A percentile compares a stretch with the other conserved stretches of the same genome.
Evolutionary conservation across 2,329 filamentous ascomycete species (phyloP).

Genomic region (Pseudodiploospora longispora): DNA sequence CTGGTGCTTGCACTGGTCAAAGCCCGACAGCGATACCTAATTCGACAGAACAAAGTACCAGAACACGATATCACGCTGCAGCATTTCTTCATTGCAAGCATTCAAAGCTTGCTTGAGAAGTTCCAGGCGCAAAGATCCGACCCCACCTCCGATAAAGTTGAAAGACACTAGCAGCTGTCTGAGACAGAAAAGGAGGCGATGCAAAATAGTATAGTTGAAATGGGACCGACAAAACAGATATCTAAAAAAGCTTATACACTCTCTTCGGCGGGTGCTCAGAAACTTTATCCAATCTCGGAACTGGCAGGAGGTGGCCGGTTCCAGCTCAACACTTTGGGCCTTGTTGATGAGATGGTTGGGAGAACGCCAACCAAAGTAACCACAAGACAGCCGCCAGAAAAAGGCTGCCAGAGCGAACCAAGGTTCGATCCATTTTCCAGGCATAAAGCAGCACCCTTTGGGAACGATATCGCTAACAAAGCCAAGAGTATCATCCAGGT

Average conservation of each 20-base stretch:
- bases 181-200: constrained; percentile 2
- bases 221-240: constrained; percentile 7
- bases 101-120: constrained; percentile 6
- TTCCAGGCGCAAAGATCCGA: constrained; percentile 1
- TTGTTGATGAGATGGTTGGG: constrained; percentile 25
- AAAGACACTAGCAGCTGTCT: constrained; percentile 2
- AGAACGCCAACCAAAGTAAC: background rate
- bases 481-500: no score
- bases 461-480: no score
- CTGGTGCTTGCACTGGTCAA: constrained; percentile 8
- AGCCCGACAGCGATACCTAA: constrained; percentile 9
- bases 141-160: background rate
- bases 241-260: constrained; percentile 6
- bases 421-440: no score
- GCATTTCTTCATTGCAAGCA: background rate
- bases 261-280: constrained; percentile 2
- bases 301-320: background rate
- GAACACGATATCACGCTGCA: background rate
- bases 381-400: no score
- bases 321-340: background rate
- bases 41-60: background rate
- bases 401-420: no score
- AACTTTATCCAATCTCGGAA: constrained; percentile 3
- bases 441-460: no score
- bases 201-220: background rate